Base-by-base conservation (phyloP, 2,329 filamentous ascomycete species). In the Hypoxylon sp. region DNA sequence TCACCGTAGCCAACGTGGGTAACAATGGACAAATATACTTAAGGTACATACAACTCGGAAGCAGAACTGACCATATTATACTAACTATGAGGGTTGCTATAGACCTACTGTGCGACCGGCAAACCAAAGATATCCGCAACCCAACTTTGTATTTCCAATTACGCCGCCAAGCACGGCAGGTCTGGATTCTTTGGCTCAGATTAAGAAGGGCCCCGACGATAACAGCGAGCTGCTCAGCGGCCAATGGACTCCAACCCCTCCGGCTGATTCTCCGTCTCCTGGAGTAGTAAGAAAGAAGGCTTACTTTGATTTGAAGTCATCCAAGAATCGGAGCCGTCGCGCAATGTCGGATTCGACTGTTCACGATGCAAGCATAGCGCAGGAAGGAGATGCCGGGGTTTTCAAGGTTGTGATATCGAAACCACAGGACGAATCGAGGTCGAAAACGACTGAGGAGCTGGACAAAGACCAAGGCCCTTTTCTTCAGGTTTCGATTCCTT, bases 11-110 rank as follows among this genome's bases (percentile, higher is more conserved):
- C 56, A 95, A 94, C 79, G 92, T 95, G 66, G 92, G 92, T 25
- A 92, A 94, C 77, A 94, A 94, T 80, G 92, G 92, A 42, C 90
- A 90, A 77, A 93, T 95, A 79, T 95, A 94, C 80, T 79, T 95
- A 73, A 92, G 91, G 91, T 95, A 89, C 77, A 87, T 73, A 79
- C 27, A 46, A n/a, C 33, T 55, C 14, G 30, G 30, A 72, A 63
- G 33, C 55, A 58, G 50, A 62, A 61, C 49, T 37, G 40, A 40
- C 55, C 2, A 11, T 48, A 27, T 11, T 30, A 58, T 74, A 58
- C 74, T 76, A 64, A 75, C 61, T 44, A 59, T 62, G 63, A 57
- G 68, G 30, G 31, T 27, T 54, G 40, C 46, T 59, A 64, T 74
- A 91, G 89, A 76, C 89, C 89, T 62, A 87, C 87, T 50, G 81